Evolutionary conservation across 441 rosid species (phyloP).

Genomic region (Gossypium davidsonii): DNA sequence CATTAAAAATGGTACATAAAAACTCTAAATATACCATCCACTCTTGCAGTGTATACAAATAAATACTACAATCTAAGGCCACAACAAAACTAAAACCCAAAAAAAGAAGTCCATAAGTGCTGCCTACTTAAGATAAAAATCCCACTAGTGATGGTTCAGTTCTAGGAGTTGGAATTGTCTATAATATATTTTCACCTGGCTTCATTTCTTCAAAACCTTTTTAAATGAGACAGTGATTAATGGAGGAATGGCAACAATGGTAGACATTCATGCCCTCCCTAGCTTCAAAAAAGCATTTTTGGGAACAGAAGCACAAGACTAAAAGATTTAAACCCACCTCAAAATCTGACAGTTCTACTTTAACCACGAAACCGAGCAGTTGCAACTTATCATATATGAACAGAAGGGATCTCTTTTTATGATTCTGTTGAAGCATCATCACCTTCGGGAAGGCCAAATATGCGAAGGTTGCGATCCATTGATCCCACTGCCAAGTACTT

Average conservation of each 20-base stretch:
- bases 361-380: neutral
- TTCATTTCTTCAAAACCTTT: no score
- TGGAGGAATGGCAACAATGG: no score
- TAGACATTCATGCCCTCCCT: no score
- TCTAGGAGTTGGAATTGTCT: neutral
- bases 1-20: neutral
- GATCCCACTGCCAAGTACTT: constrained; percentile 88
- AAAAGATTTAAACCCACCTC: neutral
- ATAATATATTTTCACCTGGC: no score
- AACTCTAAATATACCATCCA: neutral
- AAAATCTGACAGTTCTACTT: neutral
- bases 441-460: constrained; percentile 71
- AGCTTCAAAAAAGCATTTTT: no score
- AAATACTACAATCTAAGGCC: neutral
- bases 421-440: constrained; percentile 32
- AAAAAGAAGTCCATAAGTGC: neutral
- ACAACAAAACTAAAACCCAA: neutral
- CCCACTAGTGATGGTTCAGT: neutral
- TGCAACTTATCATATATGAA: neutral
- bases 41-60: neutral
- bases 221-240: no score
- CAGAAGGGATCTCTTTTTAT: neutral
- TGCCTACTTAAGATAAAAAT: neutral
- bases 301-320: no score
- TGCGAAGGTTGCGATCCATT: constrained; percentile 92